These are phyloP conservation scores for Centella asiatica DNA, from an alignment of 129 eudicot genomes.

Conservation along the genomic window DNA sequence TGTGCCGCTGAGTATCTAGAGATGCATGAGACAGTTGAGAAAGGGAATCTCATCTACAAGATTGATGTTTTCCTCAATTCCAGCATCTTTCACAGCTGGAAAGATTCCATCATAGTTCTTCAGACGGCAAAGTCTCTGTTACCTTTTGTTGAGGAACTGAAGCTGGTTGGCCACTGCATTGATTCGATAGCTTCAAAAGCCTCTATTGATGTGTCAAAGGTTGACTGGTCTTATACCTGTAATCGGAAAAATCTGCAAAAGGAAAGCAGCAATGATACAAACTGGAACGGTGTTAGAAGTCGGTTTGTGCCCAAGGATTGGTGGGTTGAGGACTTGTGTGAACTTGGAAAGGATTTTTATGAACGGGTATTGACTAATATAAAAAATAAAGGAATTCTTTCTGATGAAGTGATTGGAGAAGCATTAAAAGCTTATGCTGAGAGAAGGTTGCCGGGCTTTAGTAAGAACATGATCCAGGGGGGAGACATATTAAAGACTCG, in stretches of 20 bases:
- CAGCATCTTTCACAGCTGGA: slow-evolving; percentile 87
- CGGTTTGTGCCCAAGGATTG: slow-evolving; percentile 81
- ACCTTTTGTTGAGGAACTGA: slow-evolving; percentile 68
- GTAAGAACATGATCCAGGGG: slow-evolving; percentile 41
- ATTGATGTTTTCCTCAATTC: slow-evolving; percentile 76
- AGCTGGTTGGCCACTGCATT: slow-evolving; percentile 64
- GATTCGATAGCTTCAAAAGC: slow-evolving; percentile 78
- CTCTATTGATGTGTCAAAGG: slow-evolving; percentile 60
- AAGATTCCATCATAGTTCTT: slow-evolving; percentile 87
- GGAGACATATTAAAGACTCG: slow-evolving; percentile 46
- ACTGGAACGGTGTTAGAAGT: slow-evolving; percentile 42
- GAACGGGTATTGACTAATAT: slow-evolving; percentile 56
- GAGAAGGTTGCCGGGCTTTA: slow-evolving; percentile 59
- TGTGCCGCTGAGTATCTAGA: slow-evolving; percentile 95
- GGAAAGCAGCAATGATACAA: slow-evolving; percentile 47
- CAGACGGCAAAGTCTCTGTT: slow-evolving; percentile 50
- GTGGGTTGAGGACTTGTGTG: slow-evolving; percentile 98
- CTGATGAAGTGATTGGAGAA: slow-evolving; percentile 81
- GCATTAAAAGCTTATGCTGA: slow-evolving; percentile 76
- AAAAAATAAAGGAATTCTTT: slow-evolving; percentile 44
- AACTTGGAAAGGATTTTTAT: slow-evolving; percentile 65
- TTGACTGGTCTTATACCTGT: slow-evolving; percentile 87
- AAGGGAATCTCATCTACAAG: slow-evolving; percentile 87
- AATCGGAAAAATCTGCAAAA: slow-evolving; percentile 68
- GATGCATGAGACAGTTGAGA: slow-evolving; percentile 76